Percentiles rank a stretch among this genome's conserved stretches.
Evolutionary conservation across 331 rosid genomes (phyloP).

Genomic region (Spiraea crenata): DNA sequence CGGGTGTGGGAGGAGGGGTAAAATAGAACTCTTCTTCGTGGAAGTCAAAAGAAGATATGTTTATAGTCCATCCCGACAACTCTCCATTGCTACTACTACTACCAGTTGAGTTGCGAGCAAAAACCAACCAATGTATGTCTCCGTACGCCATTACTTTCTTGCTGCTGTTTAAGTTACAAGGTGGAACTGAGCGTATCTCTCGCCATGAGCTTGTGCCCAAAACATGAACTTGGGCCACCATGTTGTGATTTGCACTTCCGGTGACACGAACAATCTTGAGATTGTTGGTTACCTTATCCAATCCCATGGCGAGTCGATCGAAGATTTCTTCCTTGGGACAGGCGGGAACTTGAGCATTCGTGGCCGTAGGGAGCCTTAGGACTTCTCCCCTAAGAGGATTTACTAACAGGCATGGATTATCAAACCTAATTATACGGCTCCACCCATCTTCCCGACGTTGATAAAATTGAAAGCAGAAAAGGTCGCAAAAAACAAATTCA

Average conservation of each 20-base stretch:
- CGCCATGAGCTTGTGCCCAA: constrained; percentile 8
- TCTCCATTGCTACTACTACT: background rate
- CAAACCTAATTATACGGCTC: too few relatives aligned
- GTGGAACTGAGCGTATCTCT: background rate
- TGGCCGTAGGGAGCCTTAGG: background rate
- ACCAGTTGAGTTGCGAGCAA: background rate
- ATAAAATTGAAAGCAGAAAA: background rate
- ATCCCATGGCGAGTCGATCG: background rate
- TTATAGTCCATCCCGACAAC: too few relatives aligned
- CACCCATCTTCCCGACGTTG: too few relatives aligned
- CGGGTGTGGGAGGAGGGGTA: background rate
- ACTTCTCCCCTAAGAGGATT: constrained; percentile 1
- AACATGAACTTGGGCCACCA: background rate
- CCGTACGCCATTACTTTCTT: background rate
- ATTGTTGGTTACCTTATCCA: background rate
- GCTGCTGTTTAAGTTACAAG: background rate
- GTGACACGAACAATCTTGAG: background rate
- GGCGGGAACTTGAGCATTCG: too few relatives aligned
- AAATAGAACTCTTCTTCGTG: background rate
- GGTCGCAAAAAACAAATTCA: background rate
- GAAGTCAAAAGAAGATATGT: background rate
- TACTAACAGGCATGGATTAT: background rate
- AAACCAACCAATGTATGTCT: background rate
- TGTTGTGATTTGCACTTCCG: background rate
- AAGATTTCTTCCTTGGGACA: too few relatives aligned